Evolutionary conservation across 2,329 filamentous ascomycete genomes (phyloP), one percentile per base, ranked within the genome.

Genomic region (Fusarium pseudoanthophilum): DNA sequence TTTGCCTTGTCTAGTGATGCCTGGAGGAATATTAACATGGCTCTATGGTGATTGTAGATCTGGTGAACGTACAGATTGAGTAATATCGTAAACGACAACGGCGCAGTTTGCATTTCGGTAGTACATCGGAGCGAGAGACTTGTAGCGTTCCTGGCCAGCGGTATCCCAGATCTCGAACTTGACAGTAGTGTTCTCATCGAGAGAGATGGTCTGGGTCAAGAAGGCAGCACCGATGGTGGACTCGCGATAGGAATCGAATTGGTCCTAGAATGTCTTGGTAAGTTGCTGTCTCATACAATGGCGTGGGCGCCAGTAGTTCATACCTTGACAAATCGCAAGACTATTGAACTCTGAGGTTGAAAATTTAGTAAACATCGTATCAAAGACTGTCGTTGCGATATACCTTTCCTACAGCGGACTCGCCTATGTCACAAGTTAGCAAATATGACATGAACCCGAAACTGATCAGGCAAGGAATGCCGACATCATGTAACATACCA

Each of bases 81-180:
- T 99, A 81, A 99, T 98, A 85, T 99, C 96, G 85, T 99, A 99
- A 76, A 99, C 96, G 55, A 99, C 95, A 37, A 99, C 95, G 67
- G 97, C 96, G 85, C 96, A 98, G 90, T 99, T 98, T 78, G 97
- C 97, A 83, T 99, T 99, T 79, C 97, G 89, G 87, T 99, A 99
- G 88, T 99, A 99, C 96, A 99, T 99, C 79, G 96, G 96, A 39
- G 96, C 96, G 76, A 99, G 88, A 18, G 96, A 98, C 88, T 98
- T 98, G 90, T 98, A 99, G 81, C 97, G 91, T 85, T 99, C 96
- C 86, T 99, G 96, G 73, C 96, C 96, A 73, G 96, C 96, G 15
- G 96, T 99, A 85, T 98, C 95, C 95, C 96, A 99, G 82, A 99
- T 99, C 85, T 99, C 96, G 81, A 99, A 99, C 88, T 99, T 99